Evolutionary conservation across 2,329 filamentous ascomycete genomes (phyloP), one percentile per base, ranked within the genome.

Genomic region (Sporothrix humicola): DNA sequence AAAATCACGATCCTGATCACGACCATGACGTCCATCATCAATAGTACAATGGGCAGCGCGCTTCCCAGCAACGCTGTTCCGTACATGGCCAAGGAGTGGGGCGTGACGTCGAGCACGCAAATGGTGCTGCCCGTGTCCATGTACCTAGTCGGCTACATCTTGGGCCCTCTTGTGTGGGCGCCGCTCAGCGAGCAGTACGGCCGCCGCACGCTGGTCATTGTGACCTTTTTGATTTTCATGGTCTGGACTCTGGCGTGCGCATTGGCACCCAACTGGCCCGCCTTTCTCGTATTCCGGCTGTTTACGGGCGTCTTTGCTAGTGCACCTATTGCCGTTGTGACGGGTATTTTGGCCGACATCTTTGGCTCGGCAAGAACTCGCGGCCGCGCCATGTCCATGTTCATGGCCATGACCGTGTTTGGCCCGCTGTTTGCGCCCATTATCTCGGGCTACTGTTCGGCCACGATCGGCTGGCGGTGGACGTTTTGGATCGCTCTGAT

Each of bases 401-500:
- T 90, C 81, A 91, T 77, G 73, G 73, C 59, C 86, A 85, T 86
- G 15, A 93, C 91, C 3, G 86, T 88, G 0, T 88, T 88, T 61
- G 91, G 91, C 0, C 91, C 90, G 0, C 84, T 93, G n/a, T 80
- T 90, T 2, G 88, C 89, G 0, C 91, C 91, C 2, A 87, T 91
- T 17, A 85, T 91, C 26, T 89, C 88, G 0, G 91, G 90, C 10
- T 92, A 87, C 80, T 86, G 88, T 54, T 84, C 88, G 0, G 79
- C 84, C 1, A 85, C 84, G 1, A 85, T 91, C 37, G 87, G 86
- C 37, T 93, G 91, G 91, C 85, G 89, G 58, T 93, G 91, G 91
- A 82, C 87, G 1, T 92, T 92, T 78, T 93, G 91, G 87, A 86
- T 93, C 31, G 90, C 84, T 15, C 83, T 93, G 17, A 92, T 94